Base-by-base conservation (phyloP, 2,329 filamentous ascomycete species). In the Cryphonectria parasitica region DNA sequence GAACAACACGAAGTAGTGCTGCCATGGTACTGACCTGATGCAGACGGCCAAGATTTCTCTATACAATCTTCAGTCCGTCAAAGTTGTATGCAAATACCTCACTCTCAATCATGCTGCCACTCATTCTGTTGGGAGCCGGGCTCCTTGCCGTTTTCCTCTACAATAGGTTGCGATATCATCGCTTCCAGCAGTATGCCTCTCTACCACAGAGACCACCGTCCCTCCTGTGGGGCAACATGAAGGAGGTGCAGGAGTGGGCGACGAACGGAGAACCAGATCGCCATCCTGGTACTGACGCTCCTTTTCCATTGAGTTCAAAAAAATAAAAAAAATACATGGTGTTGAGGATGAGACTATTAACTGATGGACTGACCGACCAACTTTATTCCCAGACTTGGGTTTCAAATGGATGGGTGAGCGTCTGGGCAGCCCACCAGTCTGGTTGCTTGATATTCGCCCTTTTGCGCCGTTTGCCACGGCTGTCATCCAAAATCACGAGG, bases 361-460 rank as follows among this genome's bases (percentile, higher is more conserved):
- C 34, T 49, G 45, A 49, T 7, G 4, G 43, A 49, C 19, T 22
- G 19, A n/a, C 22, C 11, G 45, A 49, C 45, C 22, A n/a, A 8
- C 7, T 28, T n/a, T 6, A 1, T 17, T 25, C 58, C 8, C 43
- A 75, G 77, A 80, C 54, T 62, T 72, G 11, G 62, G 75, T 1
- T 75, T 79, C 15, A 52, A 54, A 1, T 71, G 74, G 25, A 80
- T 82, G 73, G 69, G 71, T n/a, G 72, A 78, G 41, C 69, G 72
- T 0, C 68, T 80, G 11, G 79, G 77, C 0, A 76, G 76, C 15
- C 81, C 81, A 7, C 76, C 79, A 2, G 28, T 81, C 31, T 75
- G 81, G 71, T 66, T 81, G 0, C 28, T 80, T 7, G 80, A 83
- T 60, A 69, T 80, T 13, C 76, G 81, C 8, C 81, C 81, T 2